phyloP scores from a whole-genome alignment of 2,329 filamentous ascomycete species.

The Chaetomiaceae sp. region DNA sequence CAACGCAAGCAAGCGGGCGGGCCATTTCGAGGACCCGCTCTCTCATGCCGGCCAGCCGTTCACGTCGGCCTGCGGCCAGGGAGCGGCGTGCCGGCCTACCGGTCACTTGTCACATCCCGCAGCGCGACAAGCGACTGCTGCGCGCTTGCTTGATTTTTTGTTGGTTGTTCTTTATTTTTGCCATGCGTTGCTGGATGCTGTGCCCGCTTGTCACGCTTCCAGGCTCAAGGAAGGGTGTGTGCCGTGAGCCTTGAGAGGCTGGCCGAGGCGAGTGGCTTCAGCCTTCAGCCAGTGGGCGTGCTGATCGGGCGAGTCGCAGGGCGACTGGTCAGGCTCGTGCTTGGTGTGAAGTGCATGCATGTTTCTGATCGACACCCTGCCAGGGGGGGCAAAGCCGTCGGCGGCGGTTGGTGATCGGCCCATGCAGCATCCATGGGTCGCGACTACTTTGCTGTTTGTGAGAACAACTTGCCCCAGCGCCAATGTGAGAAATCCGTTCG shows the following conservation, averaged over 20 bases:
- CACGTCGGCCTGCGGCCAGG: conserved; percentile 2
- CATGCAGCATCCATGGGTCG: background rate
- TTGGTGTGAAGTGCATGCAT: conserved; percentile 7
- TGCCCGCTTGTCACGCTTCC: conserved; percentile 13
- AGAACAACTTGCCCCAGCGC: background rate
- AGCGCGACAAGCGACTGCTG: conserved; percentile 2
- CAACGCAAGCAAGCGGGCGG: background rate
- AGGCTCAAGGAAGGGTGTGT: conserved; percentile 2
- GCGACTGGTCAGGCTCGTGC: conserved; percentile 15
- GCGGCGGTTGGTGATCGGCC: background rate
- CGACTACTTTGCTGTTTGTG: background rate
- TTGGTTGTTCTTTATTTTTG: background rate
- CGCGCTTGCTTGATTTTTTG: too few relatives aligned
- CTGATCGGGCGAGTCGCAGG: conserved; percentile 14
- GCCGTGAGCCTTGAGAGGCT: conserved; percentile 12
- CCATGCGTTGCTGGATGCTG: conserved; percentile 7
- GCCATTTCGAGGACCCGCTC: too few relatives aligned
- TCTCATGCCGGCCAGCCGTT: conserved; percentile 17
- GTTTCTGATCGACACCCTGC: conserved; percentile 11
- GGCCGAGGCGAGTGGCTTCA: conserved; percentile 6
- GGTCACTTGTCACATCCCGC: background rate
- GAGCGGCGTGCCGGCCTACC: conserved; percentile 7
- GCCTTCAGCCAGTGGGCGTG: conserved; percentile 17
- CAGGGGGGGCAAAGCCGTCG: background rate
- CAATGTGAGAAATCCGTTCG: background rate